Percentiles rank a stretch among this genome's conserved stretches.
These are phyloP conservation scores for Beauveria sp. DNA, from an alignment of 2,329 filamentous ascomycete genomes.

Conservation along the genomic window DNA sequence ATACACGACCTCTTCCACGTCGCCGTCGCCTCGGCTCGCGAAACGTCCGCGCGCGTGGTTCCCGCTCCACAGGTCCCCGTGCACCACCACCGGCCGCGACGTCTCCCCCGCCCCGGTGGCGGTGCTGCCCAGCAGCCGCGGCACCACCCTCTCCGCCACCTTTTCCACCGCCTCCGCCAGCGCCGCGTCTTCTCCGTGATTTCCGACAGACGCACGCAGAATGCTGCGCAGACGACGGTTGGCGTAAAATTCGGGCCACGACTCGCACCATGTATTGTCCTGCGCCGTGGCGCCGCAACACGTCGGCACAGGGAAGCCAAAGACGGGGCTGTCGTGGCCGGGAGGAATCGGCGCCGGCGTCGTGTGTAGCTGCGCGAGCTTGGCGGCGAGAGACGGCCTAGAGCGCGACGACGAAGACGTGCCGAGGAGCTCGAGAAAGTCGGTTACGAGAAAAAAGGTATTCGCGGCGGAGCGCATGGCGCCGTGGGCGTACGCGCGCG, in stretches of 20 bases:
- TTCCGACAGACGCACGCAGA: constrained; percentile 45
- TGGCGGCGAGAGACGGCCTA: constrained; percentile 57
- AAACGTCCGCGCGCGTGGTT: constrained; percentile 67
- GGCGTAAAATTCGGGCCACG: constrained; percentile 83
- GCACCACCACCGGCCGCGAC: constrained; percentile 64
- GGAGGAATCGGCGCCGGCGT: constrained; percentile 61
- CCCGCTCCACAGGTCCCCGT: constrained; percentile 91
- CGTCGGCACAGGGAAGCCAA: constrained; percentile 78
- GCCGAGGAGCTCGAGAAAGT: constrained; percentile 63
- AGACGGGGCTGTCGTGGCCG: constrained; percentile 53
- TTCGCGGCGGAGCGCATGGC: constrained; percentile 36
- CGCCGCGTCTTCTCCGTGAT: constrained; percentile 57
- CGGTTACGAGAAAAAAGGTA: constrained; percentile 58
- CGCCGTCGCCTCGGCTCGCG: constrained; percentile 38
- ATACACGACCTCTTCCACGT: constrained; percentile 67
- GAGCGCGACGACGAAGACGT: constrained; percentile 35
- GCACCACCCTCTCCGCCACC: constrained; percentile 60
- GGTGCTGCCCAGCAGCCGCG: constrained; percentile 59
- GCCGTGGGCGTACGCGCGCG: constrained; percentile 67
- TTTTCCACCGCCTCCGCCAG: constrained; percentile 57
- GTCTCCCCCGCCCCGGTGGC: constrained; percentile 39
- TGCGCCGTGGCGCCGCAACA: constrained; percentile 83
- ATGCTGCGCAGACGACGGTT: constrained; percentile 66
- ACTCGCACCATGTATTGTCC: constrained; percentile 63
- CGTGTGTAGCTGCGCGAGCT: constrained; percentile 72